phyloP scores from a whole-genome alignment of 306 rosid species.

The Quercus berberidifolia region DNA sequence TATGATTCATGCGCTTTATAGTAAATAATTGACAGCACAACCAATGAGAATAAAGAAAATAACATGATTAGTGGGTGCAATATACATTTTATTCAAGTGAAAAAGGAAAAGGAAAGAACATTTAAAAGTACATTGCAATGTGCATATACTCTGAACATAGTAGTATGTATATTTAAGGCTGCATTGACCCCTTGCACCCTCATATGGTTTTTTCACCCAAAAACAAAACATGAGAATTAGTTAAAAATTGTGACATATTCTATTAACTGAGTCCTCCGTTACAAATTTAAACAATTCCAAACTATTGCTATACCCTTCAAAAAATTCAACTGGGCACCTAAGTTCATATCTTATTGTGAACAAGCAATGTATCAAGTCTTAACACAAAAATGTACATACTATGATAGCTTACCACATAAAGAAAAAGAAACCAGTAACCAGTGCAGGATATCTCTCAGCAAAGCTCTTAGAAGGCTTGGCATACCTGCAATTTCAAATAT shows the following conservation, averaged over 20 bases:
- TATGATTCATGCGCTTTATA: background rate
- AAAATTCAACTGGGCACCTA: background rate
- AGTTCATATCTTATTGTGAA: conserved; percentile 5
- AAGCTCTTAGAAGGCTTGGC: conserved; percentile 41
- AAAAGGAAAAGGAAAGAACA: no score
- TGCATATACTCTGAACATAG: background rate
- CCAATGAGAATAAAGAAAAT: background rate
- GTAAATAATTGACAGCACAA: background rate
- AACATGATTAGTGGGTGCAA: no score
- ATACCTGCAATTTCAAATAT: conserved; percentile 27
- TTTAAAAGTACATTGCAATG: background rate
- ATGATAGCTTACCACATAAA: conserved; percentile 66
- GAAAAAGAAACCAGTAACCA: conserved; percentile 87
- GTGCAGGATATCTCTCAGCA: conserved; percentile 55
- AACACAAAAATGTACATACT: background rate
- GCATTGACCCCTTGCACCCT: background rate
- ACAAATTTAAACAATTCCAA: background rate
- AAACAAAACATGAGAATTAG: background rate
- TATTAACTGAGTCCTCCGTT: background rate
- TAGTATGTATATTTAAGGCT: background rate
- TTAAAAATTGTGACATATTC: background rate
- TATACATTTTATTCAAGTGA: no score
- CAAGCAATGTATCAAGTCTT: background rate
- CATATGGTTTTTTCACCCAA: background rate
- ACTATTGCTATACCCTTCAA: background rate